Conservation (phyloP, 192 early-diverging fungal genomes). For the Coemansia sp. region DNA sequence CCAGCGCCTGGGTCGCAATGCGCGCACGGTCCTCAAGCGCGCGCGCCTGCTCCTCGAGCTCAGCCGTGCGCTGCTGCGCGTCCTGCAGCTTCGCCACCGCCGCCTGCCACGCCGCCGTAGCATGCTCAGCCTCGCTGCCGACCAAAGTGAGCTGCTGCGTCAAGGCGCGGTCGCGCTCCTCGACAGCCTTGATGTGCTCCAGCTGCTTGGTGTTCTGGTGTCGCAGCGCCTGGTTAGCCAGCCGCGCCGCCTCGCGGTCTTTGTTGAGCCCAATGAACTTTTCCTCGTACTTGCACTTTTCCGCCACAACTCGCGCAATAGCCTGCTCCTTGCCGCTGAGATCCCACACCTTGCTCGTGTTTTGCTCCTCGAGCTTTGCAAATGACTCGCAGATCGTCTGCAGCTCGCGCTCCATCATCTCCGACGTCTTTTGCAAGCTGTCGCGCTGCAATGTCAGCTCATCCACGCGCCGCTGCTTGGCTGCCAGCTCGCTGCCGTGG, state of each 20-base stretch:
- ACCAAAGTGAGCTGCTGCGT: conserved; percentile 65
- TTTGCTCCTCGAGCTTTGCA: conserved; percentile 83
- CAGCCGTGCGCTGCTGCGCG: conserved; percentile 57
- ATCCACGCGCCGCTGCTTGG: conserved; percentile 56
- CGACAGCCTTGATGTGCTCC: conserved; percentile 76
- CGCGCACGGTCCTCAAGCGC: conserved; percentile 28
- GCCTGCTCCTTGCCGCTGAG: conserved; percentile 77
- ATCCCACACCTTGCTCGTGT: conserved; percentile 75
- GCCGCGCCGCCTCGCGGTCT: conserved; percentile 66
- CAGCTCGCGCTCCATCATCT: conserved; percentile 60
- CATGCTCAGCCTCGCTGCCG: conserved; percentile 66
- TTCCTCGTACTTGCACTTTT: conserved; percentile 84
- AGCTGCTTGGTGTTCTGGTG: conserved; percentile 80
- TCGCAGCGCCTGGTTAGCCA: conserved; percentile 69
- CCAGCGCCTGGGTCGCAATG: conserved; percentile 61
- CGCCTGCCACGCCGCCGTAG: conserved; percentile 58
- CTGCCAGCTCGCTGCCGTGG: conserved; percentile 34
- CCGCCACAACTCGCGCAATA: conserved; percentile 73
- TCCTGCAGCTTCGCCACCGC: conserved; percentile 66
- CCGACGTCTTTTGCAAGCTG: conserved; percentile 55
- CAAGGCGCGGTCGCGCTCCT: conserved; percentile 77
- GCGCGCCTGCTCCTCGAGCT: conserved; percentile 61
- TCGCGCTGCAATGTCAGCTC: conserved; percentile 61
- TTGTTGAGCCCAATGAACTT: conserved; percentile 75
- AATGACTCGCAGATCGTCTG: conserved; percentile 64